phyloP scores from a whole-genome alignment of 305 asterid species.

The Solanum aculeatissimum region DNA sequence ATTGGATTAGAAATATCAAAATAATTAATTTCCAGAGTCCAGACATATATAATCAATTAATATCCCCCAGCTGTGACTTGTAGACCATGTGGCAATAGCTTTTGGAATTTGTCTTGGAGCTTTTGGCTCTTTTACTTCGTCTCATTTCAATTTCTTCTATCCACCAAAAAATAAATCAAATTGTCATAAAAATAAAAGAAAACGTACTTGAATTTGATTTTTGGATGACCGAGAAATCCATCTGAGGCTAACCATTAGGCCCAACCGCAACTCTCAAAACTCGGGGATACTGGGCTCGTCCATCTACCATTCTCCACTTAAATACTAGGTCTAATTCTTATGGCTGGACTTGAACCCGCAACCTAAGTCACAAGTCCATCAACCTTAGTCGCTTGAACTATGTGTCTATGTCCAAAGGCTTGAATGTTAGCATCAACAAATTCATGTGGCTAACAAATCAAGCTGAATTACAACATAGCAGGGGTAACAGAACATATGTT shows the following conservation, averaged over 20 bases:
- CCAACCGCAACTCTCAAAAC: neutral
- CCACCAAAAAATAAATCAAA: neutral
- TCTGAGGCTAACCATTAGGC: neutral
- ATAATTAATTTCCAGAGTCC: neutral
- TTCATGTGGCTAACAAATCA: neutral
- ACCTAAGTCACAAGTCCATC: neutral
- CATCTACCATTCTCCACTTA: neutral
- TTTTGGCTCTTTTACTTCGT: neutral
- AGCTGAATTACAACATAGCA: neutral
- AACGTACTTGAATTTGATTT: neutral
- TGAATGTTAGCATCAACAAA: neutral
- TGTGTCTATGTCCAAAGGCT: neutral
- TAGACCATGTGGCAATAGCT: constrained; percentile 7
- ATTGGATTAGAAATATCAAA: neutral
- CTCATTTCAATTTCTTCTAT: neutral
- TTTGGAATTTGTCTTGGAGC: constrained; percentile 1
- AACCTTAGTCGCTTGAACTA: neutral
- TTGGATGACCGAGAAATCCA: neutral
- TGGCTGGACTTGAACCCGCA: neutral
- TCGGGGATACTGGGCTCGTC: neutral
- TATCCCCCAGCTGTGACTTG: neutral
- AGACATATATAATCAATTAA: neutral
- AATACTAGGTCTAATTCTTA: neutral
- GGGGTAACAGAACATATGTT: neutral
- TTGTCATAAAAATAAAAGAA: neutral